These are phyloP conservation scores for Aureobasidium zeae DNA, from an alignment of 2,329 filamentous ascomycete genomes.

Conservation along the genomic window DNA sequence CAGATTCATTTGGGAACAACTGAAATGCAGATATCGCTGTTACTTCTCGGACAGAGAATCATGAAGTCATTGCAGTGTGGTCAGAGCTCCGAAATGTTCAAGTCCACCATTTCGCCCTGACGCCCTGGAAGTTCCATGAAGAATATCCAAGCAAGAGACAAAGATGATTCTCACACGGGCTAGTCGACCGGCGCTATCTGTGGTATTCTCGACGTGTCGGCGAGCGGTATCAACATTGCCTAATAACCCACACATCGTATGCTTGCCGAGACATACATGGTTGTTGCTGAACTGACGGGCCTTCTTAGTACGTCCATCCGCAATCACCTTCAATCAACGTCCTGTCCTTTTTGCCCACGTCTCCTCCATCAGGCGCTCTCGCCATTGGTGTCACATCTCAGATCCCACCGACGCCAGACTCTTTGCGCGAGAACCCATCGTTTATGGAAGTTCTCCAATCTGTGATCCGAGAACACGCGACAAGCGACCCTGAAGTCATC, in stretches of 20 bases:
- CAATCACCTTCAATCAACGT: slow-evolving; percentile 35
- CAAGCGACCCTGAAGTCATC: slow-evolving; percentile 47
- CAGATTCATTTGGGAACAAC: too few relatives aligned
- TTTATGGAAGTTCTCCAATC: slow-evolving; percentile 50
- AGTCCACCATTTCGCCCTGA: not conserved
- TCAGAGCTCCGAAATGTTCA: slow-evolving; percentile 4
- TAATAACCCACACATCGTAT: slow-evolving; percentile 36
- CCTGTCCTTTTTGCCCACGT: slow-evolving; percentile 48
- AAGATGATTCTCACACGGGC: slow-evolving; percentile 13
- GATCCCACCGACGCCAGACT: slow-evolving; percentile 48
- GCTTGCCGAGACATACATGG: slow-evolving; percentile 6
- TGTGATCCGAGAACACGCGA: slow-evolving; percentile 45
- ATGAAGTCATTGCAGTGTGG: slow-evolving; percentile 8
- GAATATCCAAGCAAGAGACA: slow-evolving; percentile 1
- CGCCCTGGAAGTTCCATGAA: not conserved
- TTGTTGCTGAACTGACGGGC: not conserved
- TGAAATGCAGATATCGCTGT: not conserved
- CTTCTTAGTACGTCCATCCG: slow-evolving; percentile 41
- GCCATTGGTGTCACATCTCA: slow-evolving; percentile 47
- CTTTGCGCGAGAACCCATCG: slow-evolving; percentile 46
- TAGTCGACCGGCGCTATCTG: slow-evolving; percentile 2
- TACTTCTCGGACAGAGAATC: not conserved
- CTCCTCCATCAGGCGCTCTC: slow-evolving; percentile 44
- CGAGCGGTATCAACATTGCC: slow-evolving; percentile 33
- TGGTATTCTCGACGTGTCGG: slow-evolving; percentile 6